Evolutionary conservation across 129 eudicot genomes (phyloP).

Genomic region (Escallonia herrerae): DNA sequence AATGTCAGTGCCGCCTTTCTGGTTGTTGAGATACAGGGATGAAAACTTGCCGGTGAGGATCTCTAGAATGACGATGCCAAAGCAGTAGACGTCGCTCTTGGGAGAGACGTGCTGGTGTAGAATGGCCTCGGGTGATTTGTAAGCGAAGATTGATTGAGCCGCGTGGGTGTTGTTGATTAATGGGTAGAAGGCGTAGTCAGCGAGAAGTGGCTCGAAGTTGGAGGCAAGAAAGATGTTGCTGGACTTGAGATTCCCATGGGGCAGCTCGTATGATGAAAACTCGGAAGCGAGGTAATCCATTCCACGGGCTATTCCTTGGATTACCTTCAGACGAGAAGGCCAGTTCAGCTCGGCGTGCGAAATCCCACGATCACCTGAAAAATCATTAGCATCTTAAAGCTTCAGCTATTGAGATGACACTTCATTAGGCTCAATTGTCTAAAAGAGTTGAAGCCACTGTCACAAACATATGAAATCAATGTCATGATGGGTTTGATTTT

Average conservation of each 20-base stretch:
- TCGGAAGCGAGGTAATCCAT: conserved; percentile 63
- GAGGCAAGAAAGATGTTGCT: conserved; percentile 64
- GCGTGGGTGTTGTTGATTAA: conserved; percentile 49
- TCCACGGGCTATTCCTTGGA: conserved; percentile 75
- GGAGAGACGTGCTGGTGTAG: conserved; percentile 35
- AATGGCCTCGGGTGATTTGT: conserved; percentile 68
- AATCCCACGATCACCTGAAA: conserved; percentile 63
- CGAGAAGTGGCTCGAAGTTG: conserved; percentile 71
- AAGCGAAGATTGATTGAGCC: conserved; percentile 51
- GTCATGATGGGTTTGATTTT: no score
- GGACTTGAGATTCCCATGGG: conserved; percentile 90
- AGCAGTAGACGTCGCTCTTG: conserved; percentile 68
- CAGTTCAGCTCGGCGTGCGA: conserved; percentile 57
- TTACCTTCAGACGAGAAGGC: conserved; percentile 60
- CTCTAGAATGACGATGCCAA: conserved; percentile 80
- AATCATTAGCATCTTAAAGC: neutral
- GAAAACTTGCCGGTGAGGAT: conserved; percentile 80
- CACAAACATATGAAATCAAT: no score
- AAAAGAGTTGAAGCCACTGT: no score
- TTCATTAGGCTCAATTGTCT: no score
- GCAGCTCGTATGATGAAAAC: conserved; percentile 51
- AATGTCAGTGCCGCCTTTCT: conserved; percentile 77
- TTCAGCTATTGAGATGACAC: no score
- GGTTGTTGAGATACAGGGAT: conserved; percentile 62
- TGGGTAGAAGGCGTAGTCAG: conserved; percentile 64